Conservation (phyloP, 495 filamentous ascomycete species). For the Letharia lupina region DNA sequence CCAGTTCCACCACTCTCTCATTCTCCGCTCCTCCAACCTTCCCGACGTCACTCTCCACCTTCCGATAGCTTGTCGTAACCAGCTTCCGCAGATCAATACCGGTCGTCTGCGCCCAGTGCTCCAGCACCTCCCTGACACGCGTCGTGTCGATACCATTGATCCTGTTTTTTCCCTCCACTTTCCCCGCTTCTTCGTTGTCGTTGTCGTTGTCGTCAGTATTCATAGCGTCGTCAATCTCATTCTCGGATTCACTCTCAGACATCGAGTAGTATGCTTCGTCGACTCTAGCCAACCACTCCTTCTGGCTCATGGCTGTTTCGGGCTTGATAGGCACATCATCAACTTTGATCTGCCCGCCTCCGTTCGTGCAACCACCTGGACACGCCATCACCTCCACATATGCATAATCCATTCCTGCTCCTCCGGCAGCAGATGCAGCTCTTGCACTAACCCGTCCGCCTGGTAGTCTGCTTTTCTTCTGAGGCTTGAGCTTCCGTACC, state of each 20-base stretch:
- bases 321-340: slow-evolving; percentile 53
- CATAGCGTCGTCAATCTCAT: slow-evolving; percentile 20
- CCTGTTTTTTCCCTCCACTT: slow-evolving; percentile 29
- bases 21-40: slow-evolving; percentile 59
- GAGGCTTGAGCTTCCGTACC: slow-evolving; percentile 79
- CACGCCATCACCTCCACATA: slow-evolving; percentile 99
- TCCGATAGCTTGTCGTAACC: slow-evolving; percentile 75
- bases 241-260: slow-evolving; percentile 31
- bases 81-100: slow-evolving; percentile 63
- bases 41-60: slow-evolving; percentile 91
- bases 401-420: slow-evolving; percentile 51
- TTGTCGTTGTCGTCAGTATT: slow-evolving; percentile 10
- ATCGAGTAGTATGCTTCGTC: slow-evolving; percentile 94
- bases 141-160: slow-evolving; percentile 51
- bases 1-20: slow-evolving; percentile 79
- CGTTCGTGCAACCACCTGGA: slow-evolving; percentile 95
- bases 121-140: slow-evolving; percentile 41
- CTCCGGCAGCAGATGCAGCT: slow-evolving; percentile 27
- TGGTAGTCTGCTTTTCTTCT: slow-evolving; percentile 63
- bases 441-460: slow-evolving; percentile 40
- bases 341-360: slow-evolving; percentile 87
- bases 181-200: slow-evolving; percentile 14
- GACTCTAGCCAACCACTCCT: slow-evolving; percentile 70
- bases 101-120: slow-evolving; percentile 64
- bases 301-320: slow-evolving; percentile 25